phyloP scores from a whole-genome alignment of 2,329 filamentous ascomycete species.

The Alternaria panax region DNA sequence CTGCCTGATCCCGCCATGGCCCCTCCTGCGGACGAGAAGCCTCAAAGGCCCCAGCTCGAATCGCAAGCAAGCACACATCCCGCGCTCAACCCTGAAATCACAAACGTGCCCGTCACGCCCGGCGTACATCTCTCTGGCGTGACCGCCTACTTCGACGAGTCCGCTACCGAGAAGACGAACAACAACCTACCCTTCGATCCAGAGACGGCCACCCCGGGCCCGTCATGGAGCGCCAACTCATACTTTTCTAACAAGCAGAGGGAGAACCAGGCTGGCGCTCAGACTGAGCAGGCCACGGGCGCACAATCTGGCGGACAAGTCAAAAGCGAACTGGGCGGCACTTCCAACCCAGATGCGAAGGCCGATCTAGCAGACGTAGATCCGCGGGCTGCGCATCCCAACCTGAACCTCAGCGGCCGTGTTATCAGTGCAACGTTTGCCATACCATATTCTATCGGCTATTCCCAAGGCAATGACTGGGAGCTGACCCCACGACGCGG shows the following conservation, averaged over 20 bases:
- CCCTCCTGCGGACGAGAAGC: constrained; percentile 30
- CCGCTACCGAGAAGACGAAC: constrained; percentile 22
- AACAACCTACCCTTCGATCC: constrained; percentile 41
- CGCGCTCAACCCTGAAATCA: constrained; percentile 50
- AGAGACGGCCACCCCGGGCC: constrained; percentile 40
- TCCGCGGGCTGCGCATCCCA: constrained; percentile 63
- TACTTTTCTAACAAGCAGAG: constrained; percentile 42
- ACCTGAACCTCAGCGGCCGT: constrained; percentile 65
- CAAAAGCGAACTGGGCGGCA: constrained; percentile 61
- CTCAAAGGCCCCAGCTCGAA: constrained; percentile 32
- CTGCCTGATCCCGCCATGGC: constrained; percentile 31
- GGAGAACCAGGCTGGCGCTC: constrained; percentile 37
- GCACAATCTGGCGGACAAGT: constrained; percentile 59
- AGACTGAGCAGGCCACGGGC: constrained; percentile 54
- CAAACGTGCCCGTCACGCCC: constrained; percentile 54
- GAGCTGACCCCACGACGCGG: constrained; percentile 79
- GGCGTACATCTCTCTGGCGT: constrained; percentile 48
- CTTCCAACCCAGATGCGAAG: constrained; percentile 46
- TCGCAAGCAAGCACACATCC: constrained; percentile 46
- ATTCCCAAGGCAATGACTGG: constrained; percentile 63
- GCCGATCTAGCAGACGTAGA: constrained; percentile 58
- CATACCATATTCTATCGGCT: constrained; percentile 67
- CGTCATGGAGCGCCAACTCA: constrained; percentile 48
- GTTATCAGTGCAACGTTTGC: constrained; percentile 71
- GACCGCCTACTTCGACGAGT: constrained; percentile 49